phyloP scores from a whole-genome alignment of 106 monocot species.

The Platanthera zijinensis region DNA sequence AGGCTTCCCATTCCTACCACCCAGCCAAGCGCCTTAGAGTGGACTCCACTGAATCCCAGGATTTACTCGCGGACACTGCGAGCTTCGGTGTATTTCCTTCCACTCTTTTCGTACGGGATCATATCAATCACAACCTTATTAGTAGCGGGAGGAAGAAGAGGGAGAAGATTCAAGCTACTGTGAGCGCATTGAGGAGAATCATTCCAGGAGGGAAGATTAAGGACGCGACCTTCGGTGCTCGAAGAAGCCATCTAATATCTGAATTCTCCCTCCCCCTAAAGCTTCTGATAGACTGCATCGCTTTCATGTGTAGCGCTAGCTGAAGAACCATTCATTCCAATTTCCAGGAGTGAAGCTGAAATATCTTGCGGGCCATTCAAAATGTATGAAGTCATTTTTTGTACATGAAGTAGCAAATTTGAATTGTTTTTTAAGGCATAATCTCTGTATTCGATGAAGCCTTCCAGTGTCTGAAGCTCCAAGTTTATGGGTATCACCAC shows the following conservation, averaged over 20 bases:
- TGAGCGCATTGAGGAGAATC: constrained; percentile 38
- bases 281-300: not conserved
- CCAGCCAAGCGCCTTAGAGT: constrained; percentile 47
- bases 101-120: not conserved
- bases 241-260: constrained; percentile 72
- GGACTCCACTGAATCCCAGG: constrained; percentile 12
- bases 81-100: constrained; percentile 21
- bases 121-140: not conserved
- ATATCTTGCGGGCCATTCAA: too few species aligned
- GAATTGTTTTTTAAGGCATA: too few species aligned
- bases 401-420: too few species aligned
- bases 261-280: constrained; percentile 10
- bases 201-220: constrained; percentile 62
- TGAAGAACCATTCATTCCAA: not conserved
- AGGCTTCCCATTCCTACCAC: constrained; percentile 11
- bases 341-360: too few species aligned
- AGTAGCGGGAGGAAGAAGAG: constrained; percentile 22
- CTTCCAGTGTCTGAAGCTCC: too few species aligned
- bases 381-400: too few species aligned
- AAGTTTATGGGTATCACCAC: too few species aligned
- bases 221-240: constrained; percentile 42
- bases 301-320: not conserved
- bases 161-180: constrained; percentile 50
- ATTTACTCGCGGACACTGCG: constrained; percentile 54
- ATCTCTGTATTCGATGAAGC: too few species aligned